Conservation (phyloP, 176 grass and related monocot species). For the Luzula sylvatica region DNA sequence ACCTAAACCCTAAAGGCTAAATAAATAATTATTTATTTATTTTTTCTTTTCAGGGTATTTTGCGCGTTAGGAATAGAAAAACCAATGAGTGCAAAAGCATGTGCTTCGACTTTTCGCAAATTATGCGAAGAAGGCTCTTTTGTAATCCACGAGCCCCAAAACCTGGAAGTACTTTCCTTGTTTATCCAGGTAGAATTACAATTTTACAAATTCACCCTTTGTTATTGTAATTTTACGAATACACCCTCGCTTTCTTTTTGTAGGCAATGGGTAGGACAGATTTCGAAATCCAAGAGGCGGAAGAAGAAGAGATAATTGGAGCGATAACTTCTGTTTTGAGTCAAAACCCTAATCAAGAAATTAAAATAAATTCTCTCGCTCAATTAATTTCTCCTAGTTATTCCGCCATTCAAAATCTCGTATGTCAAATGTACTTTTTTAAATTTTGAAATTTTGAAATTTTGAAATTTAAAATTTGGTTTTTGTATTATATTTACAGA, state of each 20-base stretch:
- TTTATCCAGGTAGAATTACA: slow-evolving; percentile 62
- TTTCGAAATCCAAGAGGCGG: slow-evolving; percentile 50
- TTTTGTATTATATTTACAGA: slow-evolving; percentile 27
- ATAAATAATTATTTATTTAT: slow-evolving; percentile 13
- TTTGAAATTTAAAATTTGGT: background rate
- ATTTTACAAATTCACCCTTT: slow-evolving; percentile 1
- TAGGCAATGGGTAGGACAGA: slow-evolving; percentile 66
- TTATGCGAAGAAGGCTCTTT: slow-evolving; percentile 87
- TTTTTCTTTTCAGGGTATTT: slow-evolving; percentile 57
- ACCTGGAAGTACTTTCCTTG: slow-evolving; percentile 94
- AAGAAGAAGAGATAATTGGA: slow-evolving; percentile 75
- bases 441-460: background rate
- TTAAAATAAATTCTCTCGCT: slow-evolving; percentile 63
- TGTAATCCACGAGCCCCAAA: slow-evolving; percentile 59
- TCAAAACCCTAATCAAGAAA: slow-evolving; percentile 50
- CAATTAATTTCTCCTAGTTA: slow-evolving; percentile 82
- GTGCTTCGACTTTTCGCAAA: slow-evolving; percentile 75
- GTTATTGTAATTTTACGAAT: slow-evolving; percentile 15
- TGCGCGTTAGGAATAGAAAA: slow-evolving; percentile 85
- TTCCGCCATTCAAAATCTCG: slow-evolving; percentile 61
- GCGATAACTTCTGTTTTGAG: slow-evolving; percentile 66
- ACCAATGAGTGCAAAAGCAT: slow-evolving; percentile 64
- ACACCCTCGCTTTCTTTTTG: slow-evolving; percentile 14
- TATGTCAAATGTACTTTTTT: slow-evolving; percentile 25
- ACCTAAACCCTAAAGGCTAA: slow-evolving; percentile 9